Percentiles rank a stretch among this genome's conserved stretches.
Evolutionary conservation across 768 basidiomycete species (phyloP).

Genomic region (Pulveroboletus sp.): DNA sequence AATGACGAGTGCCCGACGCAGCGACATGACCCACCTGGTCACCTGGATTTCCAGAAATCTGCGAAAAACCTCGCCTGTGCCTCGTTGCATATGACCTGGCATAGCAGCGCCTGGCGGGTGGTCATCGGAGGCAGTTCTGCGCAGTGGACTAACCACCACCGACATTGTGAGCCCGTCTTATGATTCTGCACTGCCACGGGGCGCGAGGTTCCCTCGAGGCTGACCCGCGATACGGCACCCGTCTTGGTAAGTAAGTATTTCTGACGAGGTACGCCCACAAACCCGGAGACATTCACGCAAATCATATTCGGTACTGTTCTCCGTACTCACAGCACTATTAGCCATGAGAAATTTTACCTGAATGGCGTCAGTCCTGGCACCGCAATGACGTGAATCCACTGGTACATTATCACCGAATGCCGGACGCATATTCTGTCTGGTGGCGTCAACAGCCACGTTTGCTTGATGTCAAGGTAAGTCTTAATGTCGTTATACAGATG

Average conservation of each 20-base stretch:
- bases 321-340: conserved; percentile 10
- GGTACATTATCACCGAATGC: conserved; percentile 13
- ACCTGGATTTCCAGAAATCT: conserved; percentile 2
- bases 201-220: conserved; percentile 27
- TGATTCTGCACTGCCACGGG: conserved; percentile 19
- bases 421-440: conserved; percentile 4
- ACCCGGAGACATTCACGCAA: background rate
- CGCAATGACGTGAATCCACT: conserved; percentile 17
- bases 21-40: background rate
- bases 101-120: conserved; percentile 8
- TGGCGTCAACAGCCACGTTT: conserved; percentile 24
- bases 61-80: conserved; percentile 17
- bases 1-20: no score
- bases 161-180: background rate
- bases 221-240: background rate
- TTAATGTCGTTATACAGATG: conserved; percentile 9
- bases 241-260: background rate
- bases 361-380: conserved; percentile 12
- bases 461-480: conserved; percentile 18
- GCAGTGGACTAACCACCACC: conserved; percentile 4
- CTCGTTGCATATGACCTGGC: conserved; percentile 15
- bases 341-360: conserved; percentile 6
- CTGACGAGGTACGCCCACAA: conserved; percentile 3
- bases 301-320: background rate
- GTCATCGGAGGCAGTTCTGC: conserved; percentile 10